phyloP scores from a whole-genome alignment of 768 basidiomycete genomes.

The Russula dissimulans region DNA sequence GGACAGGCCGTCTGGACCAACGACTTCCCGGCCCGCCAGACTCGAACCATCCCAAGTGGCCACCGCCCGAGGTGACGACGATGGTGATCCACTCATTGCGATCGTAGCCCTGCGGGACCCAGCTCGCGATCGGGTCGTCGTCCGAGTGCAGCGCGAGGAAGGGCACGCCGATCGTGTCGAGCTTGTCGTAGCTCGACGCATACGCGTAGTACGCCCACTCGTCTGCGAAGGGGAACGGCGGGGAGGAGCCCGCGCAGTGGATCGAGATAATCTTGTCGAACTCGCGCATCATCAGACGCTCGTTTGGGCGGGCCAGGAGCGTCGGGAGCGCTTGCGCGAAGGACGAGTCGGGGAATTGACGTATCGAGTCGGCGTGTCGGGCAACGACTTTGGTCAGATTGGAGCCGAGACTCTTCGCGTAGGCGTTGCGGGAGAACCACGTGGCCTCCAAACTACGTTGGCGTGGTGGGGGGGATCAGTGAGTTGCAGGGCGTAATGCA shows the following conservation, averaged over 20 bases:
- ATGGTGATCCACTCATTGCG: conserved; percentile 48
- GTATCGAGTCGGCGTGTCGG: conserved; percentile 40
- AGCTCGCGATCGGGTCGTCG: conserved; percentile 75
- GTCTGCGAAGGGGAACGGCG: conserved; percentile 39
- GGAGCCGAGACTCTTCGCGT: conserved; percentile 70
- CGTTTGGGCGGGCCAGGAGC: conserved; percentile 34
- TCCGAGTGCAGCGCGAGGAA: conserved; percentile 70
- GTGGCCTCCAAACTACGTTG: conserved; percentile 42
- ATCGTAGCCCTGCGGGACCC: conserved; percentile 48
- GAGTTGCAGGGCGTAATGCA: background rate
- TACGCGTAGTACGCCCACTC: conserved; percentile 42
- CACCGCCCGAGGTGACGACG: conserved; percentile 62
- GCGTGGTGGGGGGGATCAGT: background rate
- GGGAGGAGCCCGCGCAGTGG: conserved; percentile 51
- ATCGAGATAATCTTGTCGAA: conserved; percentile 60
- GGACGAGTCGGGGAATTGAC: conserved; percentile 40
- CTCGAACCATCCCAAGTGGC: conserved; percentile 87
- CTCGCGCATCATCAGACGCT: conserved; percentile 40
- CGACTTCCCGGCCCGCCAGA: conserved; percentile 29
- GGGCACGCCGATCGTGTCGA: conserved; percentile 57
- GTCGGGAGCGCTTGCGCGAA: conserved; percentile 39
- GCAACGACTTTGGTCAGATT: conserved; percentile 57
- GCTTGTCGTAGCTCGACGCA: conserved; percentile 53
- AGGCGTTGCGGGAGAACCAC: conserved; percentile 52
- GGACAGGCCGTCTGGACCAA: conserved; percentile 64